Conservation (phyloP, 148 eudicot species). For the Rhododendron mucronatum region DNA sequence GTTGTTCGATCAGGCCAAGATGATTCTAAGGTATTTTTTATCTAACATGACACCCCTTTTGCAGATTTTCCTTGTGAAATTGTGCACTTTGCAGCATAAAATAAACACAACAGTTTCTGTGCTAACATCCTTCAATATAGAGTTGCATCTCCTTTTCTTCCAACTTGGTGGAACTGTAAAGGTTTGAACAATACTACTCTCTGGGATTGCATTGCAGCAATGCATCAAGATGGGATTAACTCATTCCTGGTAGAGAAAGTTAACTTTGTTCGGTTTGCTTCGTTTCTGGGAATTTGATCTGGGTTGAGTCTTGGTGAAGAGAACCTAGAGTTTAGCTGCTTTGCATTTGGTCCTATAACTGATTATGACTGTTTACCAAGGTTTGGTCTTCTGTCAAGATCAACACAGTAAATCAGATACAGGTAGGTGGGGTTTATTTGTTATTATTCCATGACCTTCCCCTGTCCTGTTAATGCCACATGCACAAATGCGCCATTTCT, state of each 20-base stretch:
- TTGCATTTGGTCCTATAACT: not conserved
- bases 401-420: not conserved
- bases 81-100: not conserved
- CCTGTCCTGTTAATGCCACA: not conserved
- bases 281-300: not conserved
- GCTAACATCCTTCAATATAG: not conserved
- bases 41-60: not conserved
- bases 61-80: not conserved
- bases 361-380: slow-evolving; percentile 7
- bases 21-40: not conserved
- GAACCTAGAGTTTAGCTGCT: not conserved
- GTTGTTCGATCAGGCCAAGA: not conserved
- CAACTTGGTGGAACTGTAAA: not conserved
- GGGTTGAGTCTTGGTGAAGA: not conserved
- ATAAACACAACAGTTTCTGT: not conserved
- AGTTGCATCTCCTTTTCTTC: not conserved
- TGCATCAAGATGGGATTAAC: not conserved
- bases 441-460: not conserved
- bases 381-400: not conserved
- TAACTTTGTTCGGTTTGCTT: not conserved
- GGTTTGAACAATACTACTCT: not conserved
- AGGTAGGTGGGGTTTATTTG: slow-evolving; percentile 2
- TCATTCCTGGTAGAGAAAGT: not conserved
- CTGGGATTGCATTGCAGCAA: not conserved
- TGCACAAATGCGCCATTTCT: not conserved